Evolutionary conservation across 305 asterid species (phyloP), one percentile per base, ranked within the genome.

Genomic region (Fraxinus velutina): DNA sequence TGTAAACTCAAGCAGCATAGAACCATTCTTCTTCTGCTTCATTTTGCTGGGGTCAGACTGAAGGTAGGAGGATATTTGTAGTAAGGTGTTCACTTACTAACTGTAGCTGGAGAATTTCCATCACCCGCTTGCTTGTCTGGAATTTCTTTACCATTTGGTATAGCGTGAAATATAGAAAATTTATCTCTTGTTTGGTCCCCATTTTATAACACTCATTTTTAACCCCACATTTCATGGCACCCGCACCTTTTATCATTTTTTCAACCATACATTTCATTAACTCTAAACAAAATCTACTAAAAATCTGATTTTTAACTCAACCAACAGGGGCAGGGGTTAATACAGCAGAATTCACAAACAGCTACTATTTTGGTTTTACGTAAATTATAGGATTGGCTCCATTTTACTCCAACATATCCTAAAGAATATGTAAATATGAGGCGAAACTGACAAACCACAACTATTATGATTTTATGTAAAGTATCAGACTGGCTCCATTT

Each of bases 31-130:
- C 12, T 64, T 68, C 17, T 33, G 34, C 81, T 79, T 78, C 82
- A 74, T 55, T 29, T 73, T 68, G 37, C 44, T 50, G 19, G 70
- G 13, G 82, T 6, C 21, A 22, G 76, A 78, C 24, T 76, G 81
- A 64, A 24, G 50, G 64, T 78, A 34, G 37, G 37, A 34, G 33
- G 42, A 78, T 73, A 33, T 74, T 34, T 22, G 24, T 27, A 34
- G 50, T n/a, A 75, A 81, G 60, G 32, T 47, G 70, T 80, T 80
- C 81, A 85, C 98, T 92, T 90, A 96, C 98, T 86, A 60, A 37
- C 33, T 29, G 72, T 78, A 76, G 77, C 88, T 34, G 91, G 85
- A 78, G 91, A 86, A 76, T 79, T 87, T 29, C 81, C 85, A 36
- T 47, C 88, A 19, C 82, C 88, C 74, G 79, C 88, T 84, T 85